Conservation (phyloP, 257 asterid genomes). For the Solanum dulcamara region DNA sequence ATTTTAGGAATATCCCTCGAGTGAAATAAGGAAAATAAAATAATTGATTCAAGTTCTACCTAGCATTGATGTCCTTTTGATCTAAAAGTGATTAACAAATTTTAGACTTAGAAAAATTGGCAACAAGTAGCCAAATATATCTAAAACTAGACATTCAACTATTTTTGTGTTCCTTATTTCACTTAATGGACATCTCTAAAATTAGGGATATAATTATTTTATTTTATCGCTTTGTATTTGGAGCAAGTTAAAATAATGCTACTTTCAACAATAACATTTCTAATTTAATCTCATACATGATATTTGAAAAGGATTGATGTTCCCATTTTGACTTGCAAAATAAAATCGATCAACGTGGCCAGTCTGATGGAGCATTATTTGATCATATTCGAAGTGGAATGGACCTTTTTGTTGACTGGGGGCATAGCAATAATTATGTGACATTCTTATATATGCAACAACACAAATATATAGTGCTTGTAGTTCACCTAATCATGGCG, state of each 20-base stretch:
- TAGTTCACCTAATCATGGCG: neutral
- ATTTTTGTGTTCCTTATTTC: neutral
- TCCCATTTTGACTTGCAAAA: too few species aligned
- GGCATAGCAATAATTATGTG: neutral
- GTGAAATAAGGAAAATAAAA: neutral
- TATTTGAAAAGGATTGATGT: too few species aligned
- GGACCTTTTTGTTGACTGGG: neutral
- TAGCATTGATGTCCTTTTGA: neutral
- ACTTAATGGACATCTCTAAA: neutral
- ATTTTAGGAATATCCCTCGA: neutral
- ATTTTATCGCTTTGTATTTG: too few species aligned
- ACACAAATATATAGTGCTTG: neutral
- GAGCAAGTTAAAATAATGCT: too few species aligned
- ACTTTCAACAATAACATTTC: too few species aligned
- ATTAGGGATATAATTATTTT: too few species aligned
- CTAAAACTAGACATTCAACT: too few species aligned
- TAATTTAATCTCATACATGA: too few species aligned
- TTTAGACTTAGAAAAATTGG: too few species aligned
- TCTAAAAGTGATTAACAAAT: too few species aligned
- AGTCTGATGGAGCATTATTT: neutral
- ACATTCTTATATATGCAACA: neutral
- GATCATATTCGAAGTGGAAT: neutral
- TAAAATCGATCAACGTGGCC: neutral
- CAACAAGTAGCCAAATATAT: neutral
- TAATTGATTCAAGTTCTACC: neutral